A percentile compares a stretch with the other conserved stretches of the same genome.
Conservation (phyloP, 2,329 filamentous ascomycete genomes). For the Aspergillus uvarum region DNA sequence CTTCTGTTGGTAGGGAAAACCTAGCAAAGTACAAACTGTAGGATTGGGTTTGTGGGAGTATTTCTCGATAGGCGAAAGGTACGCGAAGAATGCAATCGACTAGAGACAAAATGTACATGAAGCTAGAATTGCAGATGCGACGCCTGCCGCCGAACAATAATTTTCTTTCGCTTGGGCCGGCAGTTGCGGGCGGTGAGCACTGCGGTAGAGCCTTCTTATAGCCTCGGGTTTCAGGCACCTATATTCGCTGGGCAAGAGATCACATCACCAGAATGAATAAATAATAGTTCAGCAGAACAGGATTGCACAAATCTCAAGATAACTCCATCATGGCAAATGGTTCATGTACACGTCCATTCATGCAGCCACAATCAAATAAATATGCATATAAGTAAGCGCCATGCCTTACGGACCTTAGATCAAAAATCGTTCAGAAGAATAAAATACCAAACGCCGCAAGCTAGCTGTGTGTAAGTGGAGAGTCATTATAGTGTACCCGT, state of each 20-base stretch:
- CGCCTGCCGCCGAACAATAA: conserved; percentile 24
- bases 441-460: conserved; percentile 10
- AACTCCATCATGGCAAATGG: neutral
- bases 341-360: neutral
- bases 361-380: neutral
- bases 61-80: neutral
- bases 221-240: neutral
- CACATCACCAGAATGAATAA: neutral
- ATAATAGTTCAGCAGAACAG: neutral
- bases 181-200: conserved; percentile 31
- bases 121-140: neutral
- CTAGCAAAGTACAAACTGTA: neutral
- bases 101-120: neutral
- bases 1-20: neutral
- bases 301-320: neutral
- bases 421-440: neutral
- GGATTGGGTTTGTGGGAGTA: neutral
- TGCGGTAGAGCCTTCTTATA: conserved; percentile 24
- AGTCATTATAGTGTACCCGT: conserved; percentile 13
- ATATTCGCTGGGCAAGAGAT: neutral
- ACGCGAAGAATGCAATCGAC: neutral
- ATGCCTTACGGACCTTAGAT: neutral
- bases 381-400: neutral
- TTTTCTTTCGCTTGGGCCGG: conserved; percentile 31
- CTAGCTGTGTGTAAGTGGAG: conserved; percentile 3